Evolutionary conservation across 1,284 basidiomycete species (phyloP), one percentile per base, ranked within the genome.

Genomic region (Ceratobasidium sp.): DNA sequence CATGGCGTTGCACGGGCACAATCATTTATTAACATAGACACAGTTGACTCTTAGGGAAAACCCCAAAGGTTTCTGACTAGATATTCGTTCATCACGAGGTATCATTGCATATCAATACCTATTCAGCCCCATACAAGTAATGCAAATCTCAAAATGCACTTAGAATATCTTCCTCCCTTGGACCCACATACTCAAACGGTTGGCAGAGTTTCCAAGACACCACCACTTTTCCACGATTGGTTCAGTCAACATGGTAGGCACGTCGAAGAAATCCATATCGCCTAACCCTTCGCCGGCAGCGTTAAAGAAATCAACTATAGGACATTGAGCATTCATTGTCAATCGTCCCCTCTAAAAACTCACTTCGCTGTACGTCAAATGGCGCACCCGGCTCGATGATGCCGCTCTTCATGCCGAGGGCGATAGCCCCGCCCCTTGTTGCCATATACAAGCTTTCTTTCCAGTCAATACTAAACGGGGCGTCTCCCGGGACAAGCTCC

Each of bases 221-320:
- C 92, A 95, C 93, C 93, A 95, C 77, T 91, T 92, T 79, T 94
- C 93, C 30, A 94, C 77, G 79, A 87, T 82, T 65, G 90, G 89
- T 64, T 83, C 78, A 36, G 84, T 83, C 50, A 86, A 78, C 2
- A 76, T 72, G 30, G 71, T 67, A 23, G 80, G 79, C n/a, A 80
- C 76, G 72, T 87, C 87, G 76, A 94, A 89, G 76, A 92, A 88
- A 77, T 93, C 91, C 4, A 93, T 82, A 3, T 84, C 80, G 0
- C 91, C 91, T 1, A 88, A 79, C 2, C 89, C 89, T 4, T 74
- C 53, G 12, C 80, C 78, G 1, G 74, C 73, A 1, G 77, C 70
- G 72, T 88, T 83, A 57, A 85, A 84, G 12, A 91, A 73, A 16
- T 78, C 79, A 74, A 92, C 90, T 91, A 39, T 28, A 72, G 9